Evolutionary conservation across 2,329 filamentous ascomycete genomes (phyloP).

Genomic region (Xylogone sp.): DNA sequence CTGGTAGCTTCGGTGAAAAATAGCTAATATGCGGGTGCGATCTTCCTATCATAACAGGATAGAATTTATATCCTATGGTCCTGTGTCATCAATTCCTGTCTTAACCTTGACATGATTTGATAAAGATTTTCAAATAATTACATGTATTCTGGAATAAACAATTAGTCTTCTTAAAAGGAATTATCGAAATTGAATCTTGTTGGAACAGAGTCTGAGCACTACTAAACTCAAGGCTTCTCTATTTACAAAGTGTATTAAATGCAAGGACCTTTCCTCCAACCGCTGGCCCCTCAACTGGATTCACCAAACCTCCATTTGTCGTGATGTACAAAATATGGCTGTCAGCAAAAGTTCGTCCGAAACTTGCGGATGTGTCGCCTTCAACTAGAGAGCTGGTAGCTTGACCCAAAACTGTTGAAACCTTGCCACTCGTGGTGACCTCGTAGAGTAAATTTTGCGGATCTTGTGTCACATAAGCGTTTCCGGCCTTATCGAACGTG

Average conservation of each 20-base stretch:
- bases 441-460: not conserved
- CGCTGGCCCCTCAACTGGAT: not conserved
- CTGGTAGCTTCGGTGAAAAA: no score
- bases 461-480: constrained; percentile 5
- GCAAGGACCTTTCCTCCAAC: constrained; percentile 6
- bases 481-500: constrained; percentile 3
- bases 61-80: no score
- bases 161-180: no score
- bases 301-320: constrained; percentile 5
- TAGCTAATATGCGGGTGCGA: no score
- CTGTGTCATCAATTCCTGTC: no score
- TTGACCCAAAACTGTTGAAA: constrained; percentile 2
- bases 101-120: no score
- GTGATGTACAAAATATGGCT: constrained; percentile 11
- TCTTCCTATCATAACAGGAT: no score
- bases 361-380: constrained; percentile 7
- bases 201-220: no score
- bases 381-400: constrained; percentile 1
- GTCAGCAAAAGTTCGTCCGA: constrained; percentile 11
- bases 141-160: no score
- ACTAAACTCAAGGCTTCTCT: no score
- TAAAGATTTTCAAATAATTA: no score
- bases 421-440: constrained; percentile 5
- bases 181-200: no score
- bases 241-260: not conserved